phyloP scores from a whole-genome alignment of 352 stramenopile genomes.

The Phytophthora palmivora region DNA sequence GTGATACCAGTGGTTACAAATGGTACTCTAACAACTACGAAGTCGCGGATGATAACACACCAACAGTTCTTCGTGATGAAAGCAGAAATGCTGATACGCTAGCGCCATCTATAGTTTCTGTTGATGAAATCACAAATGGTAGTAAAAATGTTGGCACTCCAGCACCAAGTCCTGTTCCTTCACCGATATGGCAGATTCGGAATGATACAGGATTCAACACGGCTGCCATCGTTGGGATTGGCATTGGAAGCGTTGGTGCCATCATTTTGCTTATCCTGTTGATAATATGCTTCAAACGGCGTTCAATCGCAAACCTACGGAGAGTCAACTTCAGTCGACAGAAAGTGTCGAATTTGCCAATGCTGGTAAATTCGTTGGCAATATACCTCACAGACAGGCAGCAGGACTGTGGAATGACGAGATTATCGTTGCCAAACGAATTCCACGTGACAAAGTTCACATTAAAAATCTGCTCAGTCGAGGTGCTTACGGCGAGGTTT shows the following conservation, averaged over 20 bases:
- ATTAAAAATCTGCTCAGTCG: slow-evolving; percentile 28
- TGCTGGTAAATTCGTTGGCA: not conserved
- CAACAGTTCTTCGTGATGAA: no score
- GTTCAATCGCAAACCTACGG: not conserved
- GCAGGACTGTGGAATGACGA: slow-evolving; percentile 38
- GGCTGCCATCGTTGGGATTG: slow-evolving; percentile 10
- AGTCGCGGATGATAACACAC: no score
- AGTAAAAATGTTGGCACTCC: not conserved
- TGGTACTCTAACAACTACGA: slow-evolving; percentile 26
- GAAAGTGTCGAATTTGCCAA: slow-evolving; percentile 3
- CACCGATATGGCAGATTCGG: no score
- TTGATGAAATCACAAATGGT: not conserved
- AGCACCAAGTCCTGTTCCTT: not conserved
- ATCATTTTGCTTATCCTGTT: slow-evolving; percentile 2
- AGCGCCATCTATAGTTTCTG: no score
- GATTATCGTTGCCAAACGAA: slow-evolving; percentile 31
- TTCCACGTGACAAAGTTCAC: slow-evolving; percentile 38
- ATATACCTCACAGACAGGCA: not conserved
- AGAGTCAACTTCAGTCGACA: slow-evolving; percentile 13
- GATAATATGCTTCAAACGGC: slow-evolving; percentile 13
- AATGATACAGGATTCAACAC: slow-evolving; percentile 3
- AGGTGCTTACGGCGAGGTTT: slow-evolving; percentile 58
- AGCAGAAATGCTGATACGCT: no score
- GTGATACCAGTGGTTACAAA: slow-evolving; percentile 2
- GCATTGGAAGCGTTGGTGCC: not conserved